A percentile compares a stretch with the other conserved stretches of the same genome.
phyloP scores from a whole-genome alignment of 2,329 filamentous ascomycete species.

The Aspergillus aculeatus region DNA sequence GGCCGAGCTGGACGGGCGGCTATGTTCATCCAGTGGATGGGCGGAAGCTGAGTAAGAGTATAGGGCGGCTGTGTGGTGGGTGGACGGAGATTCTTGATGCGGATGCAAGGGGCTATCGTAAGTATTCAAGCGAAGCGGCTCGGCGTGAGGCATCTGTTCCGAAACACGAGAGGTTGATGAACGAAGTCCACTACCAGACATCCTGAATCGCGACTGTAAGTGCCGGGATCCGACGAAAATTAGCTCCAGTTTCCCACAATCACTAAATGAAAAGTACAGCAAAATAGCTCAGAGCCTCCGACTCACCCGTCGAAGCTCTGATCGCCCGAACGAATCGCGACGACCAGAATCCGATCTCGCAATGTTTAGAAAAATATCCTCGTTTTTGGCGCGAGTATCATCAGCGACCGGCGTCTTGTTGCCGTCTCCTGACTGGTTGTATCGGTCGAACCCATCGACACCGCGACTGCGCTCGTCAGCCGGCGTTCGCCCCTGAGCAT shows the following conservation, averaged over 20 bases:
- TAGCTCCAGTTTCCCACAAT: constrained; percentile 13
- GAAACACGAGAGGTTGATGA: constrained; percentile 33
- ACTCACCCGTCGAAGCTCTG: constrained; percentile 43
- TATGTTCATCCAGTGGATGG: constrained; percentile 41
- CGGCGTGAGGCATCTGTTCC: constrained; percentile 39
- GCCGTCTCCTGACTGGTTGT: constrained; percentile 27
- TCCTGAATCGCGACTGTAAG: constrained; percentile 38
- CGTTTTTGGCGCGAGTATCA: constrained; percentile 39
- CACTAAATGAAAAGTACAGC: constrained; percentile 1
- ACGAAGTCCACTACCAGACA: constrained; percentile 35
- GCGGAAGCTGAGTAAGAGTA: constrained; percentile 34
- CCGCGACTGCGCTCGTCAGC: constrained; percentile 27
- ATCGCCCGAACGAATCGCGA: constrained; percentile 37
- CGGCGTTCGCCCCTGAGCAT: constrained; percentile 28
- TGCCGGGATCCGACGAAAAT: constrained; percentile 15
- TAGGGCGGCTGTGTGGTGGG: constrained; percentile 26
- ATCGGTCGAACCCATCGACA: constrained; percentile 26
- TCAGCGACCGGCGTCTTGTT: constrained; percentile 36
- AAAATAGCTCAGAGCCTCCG: background rate
- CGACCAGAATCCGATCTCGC: constrained; percentile 42
- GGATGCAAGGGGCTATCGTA: constrained; percentile 36
- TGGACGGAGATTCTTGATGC: constrained; percentile 33
- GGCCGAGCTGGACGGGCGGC: constrained; percentile 35
- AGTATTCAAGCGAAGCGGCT: constrained; percentile 33
- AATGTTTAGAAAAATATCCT: constrained; percentile 50